A percentile compares a stretch with the other conserved stretches of the same genome.
Conservation (phyloP, 2,329 filamentous ascomycete genomes). For the Microsporum canis region DNA sequence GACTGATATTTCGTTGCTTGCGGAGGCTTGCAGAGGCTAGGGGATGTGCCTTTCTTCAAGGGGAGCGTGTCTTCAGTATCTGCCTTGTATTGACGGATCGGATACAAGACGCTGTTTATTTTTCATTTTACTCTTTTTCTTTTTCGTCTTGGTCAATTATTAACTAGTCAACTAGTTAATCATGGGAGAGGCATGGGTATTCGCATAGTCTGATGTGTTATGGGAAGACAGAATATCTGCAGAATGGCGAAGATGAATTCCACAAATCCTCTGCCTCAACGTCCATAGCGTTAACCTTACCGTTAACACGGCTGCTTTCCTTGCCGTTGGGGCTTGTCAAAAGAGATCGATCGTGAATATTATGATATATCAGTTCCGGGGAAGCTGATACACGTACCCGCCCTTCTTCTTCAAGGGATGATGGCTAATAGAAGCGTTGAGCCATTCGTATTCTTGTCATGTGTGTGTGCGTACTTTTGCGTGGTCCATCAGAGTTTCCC, state of each 20-base stretch:
- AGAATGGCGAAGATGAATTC: background rate
- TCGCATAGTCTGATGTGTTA: background rate
- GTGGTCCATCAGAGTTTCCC: background rate
- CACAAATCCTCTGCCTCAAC: background rate
- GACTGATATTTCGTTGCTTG: background rate
- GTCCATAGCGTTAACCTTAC: background rate
- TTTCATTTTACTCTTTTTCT: background rate
- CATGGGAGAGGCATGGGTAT: background rate
- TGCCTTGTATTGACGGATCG: background rate
- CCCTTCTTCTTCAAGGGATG: background rate
- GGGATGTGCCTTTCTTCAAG: background rate
- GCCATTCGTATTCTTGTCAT: background rate
- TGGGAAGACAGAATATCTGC: background rate
- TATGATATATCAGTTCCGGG: background rate
- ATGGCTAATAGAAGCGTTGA: background rate
- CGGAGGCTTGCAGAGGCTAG: background rate
- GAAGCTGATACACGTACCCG: background rate
- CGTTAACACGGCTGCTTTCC: background rate
- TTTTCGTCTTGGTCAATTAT: background rate
- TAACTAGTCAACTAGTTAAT: background rate
- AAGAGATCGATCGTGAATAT: background rate
- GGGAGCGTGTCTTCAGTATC: background rate
- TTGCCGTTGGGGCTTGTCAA: background rate
- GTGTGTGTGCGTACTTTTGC: background rate
- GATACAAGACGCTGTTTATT: background rate